Percentiles rank a stretch among this genome's conserved stretches.
Conservation (phyloP, 768 basidiomycete species). For the Ramaria rubella region DNA sequence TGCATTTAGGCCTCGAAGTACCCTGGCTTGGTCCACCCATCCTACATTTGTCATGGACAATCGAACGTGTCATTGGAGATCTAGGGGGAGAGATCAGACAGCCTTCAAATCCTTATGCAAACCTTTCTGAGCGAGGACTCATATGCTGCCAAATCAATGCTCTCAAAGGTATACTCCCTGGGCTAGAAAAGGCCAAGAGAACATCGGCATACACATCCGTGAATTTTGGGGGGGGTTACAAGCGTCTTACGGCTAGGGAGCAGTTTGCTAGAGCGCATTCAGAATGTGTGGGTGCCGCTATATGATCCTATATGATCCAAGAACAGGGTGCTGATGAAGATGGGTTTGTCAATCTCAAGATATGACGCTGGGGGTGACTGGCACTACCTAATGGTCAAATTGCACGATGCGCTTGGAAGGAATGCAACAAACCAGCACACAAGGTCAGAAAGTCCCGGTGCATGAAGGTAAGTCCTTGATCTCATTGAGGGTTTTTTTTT, state of each 20-base stretch:
- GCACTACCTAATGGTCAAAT: constrained; percentile 22
- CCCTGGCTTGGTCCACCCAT: no score
- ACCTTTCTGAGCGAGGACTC: constrained; percentile 23
- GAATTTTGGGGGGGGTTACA: constrained; percentile 21
- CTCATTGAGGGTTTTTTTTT: no score
- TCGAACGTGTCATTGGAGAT: not conserved
- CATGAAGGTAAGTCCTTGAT: no score
- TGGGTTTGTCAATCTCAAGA: not conserved
- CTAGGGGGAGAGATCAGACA: not conserved
- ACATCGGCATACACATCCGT: constrained; percentile 5
- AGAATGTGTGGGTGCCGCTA: not conserved
- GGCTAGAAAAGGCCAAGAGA: no score
- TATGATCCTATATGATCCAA: constrained; percentile 1
- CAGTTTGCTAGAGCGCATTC: constrained; percentile 10
- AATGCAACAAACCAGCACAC: no score
- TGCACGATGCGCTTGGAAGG: no score
- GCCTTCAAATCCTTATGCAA: no score
- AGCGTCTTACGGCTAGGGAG: constrained; percentile 17
- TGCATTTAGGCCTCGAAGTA: not conserved
- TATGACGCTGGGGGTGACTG: constrained; percentile 17
- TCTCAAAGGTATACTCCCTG: constrained; percentile 16
- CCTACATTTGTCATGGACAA: not conserved
- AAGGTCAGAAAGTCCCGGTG: no score
- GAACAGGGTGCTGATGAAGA: no score
- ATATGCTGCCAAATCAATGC: constrained; percentile 19